Evolutionary conservation across 345 rosid genomes (phyloP), one percentile per base, ranked within the genome.

Genomic region (Aquilaria malaccensis): DNA sequence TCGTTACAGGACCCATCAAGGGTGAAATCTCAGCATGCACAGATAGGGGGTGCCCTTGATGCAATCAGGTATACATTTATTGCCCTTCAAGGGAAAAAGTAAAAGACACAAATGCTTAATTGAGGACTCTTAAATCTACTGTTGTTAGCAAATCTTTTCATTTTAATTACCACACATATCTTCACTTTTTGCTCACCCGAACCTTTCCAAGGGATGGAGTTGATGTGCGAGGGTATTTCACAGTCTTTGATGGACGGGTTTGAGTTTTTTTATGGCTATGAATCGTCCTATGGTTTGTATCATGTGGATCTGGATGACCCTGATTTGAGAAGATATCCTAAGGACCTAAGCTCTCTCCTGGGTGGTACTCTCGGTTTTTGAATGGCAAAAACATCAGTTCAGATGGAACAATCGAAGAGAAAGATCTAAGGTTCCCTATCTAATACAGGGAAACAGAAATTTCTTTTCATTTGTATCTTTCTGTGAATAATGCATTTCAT

Each of bases 311-410:
- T 69, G 47, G 78, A 72, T 51, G 81, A 76, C 53, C 80, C 85
- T 7, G 54, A 64, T n/a, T 58, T 78, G 69, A 60, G 10, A 57
- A 69, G 85, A 65, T 22, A 63, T 54, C 83, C 83, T 0, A n/a
- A n/a, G n/a, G n/a, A n/a, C n/a, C n/a, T n/a, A 83, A 78, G 76
- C 80, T 76, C 63, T 83, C 88, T 59, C 78, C 85, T 15, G 60
- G 55, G 13, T 80, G 88, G 85, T 80, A 80, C 63, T 72, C 83
- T 3, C 33, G 62, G 6, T 83, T 83, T 13, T 47, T 83, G 41
- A 72, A 72, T 64, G 83, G 79, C 29, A 63, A 45, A 29, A 12
- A 6, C 58, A 43, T 62, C 9, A 48, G 13, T 10, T 3, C 13
- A 11, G 9, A 29, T 52, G 51, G 33, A 43, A 15, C 30, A 15